Evolutionary conservation across 352 stramenopile species (phyloP).

Genomic region (Elongisporangium senticosum): DNA sequence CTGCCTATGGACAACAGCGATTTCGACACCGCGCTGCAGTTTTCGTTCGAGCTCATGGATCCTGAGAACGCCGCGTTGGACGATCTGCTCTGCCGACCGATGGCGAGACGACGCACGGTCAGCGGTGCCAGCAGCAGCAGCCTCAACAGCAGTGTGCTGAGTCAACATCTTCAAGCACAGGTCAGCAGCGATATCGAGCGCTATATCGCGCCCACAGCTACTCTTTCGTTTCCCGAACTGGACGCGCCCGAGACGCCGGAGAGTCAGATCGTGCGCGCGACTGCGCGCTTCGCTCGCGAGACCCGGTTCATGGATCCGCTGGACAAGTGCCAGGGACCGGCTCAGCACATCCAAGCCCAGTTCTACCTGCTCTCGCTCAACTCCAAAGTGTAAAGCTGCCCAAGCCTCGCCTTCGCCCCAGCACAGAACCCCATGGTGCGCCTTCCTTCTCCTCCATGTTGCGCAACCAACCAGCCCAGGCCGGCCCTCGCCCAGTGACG

Average conservation of each 20-base stretch:
- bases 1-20: constrained; percentile 4
- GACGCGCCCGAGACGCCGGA: constrained; percentile 25
- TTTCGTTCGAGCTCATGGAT: not conserved
- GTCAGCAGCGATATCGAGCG: constrained; percentile 16
- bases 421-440: not conserved
- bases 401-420: not conserved
- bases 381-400: not conserved
- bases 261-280: constrained; percentile 15
- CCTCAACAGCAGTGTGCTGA: constrained; percentile 11
- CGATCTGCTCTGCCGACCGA: constrained; percentile 1
- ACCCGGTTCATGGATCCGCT: constrained; percentile 26
- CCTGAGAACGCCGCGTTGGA: not conserved
- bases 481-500: not conserved
- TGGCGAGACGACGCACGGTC: constrained; percentile 11
- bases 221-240: constrained; percentile 6
- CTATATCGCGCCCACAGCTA: constrained; percentile 5
- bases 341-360: not conserved
- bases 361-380: not conserved
- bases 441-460: not conserved
- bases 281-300: constrained; percentile 17
- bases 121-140: constrained; percentile 6
- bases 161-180: constrained; percentile 20
- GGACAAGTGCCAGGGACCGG: constrained; percentile 20
- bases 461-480: not conserved
- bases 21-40: not conserved